phyloP scores from a whole-genome alignment of 148 eudicot genomes.

The Chenopodium berlandieri region DNA sequence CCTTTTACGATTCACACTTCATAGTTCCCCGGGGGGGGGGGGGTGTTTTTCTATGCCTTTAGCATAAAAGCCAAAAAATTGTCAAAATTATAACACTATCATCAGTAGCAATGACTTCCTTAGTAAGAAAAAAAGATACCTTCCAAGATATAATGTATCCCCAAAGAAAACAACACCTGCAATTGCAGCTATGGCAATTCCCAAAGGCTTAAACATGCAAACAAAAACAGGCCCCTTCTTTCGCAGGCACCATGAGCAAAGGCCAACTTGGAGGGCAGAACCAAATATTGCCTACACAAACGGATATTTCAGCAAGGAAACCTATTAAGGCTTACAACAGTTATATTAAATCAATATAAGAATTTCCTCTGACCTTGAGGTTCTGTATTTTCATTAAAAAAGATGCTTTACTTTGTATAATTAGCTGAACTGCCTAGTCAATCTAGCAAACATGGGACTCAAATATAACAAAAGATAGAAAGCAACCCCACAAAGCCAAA shows the following conservation, averaged over 20 bases:
- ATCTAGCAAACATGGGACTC: background rate
- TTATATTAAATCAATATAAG: background rate
- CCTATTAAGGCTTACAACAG: background rate
- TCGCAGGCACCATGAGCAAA: conserved; percentile 65
- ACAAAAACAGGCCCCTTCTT: conserved; percentile 85
- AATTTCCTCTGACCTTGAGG: background rate
- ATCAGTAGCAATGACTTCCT: conserved; percentile 1
- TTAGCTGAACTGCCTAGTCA: background rate
- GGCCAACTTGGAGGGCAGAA: conserved; percentile 65
- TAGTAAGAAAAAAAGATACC: conserved; percentile 33
- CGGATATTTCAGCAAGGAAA: background rate
- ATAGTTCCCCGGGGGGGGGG: no score
- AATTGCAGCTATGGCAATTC: conserved; percentile 59
- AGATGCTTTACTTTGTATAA: background rate
- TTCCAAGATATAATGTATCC: conserved; percentile 72
- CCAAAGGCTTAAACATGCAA: conserved; percentile 79
- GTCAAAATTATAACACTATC: background rate
- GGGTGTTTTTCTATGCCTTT: no score
- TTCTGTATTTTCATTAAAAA: background rate
- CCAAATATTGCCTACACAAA: conserved; percentile 68
- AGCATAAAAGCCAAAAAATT: background rate
- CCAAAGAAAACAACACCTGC: conserved; percentile 54
- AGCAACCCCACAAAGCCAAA: background rate
- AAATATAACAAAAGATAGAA: background rate
- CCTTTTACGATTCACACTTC: no score